Base-by-base conservation (phyloP, 345 rosid genomes). In the Theobroma cacao region DNA sequence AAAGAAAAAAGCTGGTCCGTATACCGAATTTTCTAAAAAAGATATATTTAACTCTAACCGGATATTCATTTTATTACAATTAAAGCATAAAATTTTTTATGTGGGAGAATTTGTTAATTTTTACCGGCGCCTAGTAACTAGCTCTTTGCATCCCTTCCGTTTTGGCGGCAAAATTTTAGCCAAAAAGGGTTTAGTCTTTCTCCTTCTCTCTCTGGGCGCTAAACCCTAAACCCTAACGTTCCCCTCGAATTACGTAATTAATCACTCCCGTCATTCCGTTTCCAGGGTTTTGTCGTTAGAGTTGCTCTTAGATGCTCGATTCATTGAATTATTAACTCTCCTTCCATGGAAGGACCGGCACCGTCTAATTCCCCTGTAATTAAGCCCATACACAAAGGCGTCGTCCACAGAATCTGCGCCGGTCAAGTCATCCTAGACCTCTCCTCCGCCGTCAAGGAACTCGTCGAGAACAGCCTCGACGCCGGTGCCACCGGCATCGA, bases 381-480 rank as follows among this genome's bases (percentile, higher is more conserved):
- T 26, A 88, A 79, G 81, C 91, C 93, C 24, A 96, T 96, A 67
- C 92, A 92, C 89, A 90, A 83, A 78, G 86, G 88, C 78, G 94
- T 85, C 1, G 92, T 96, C 60, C 93, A 89, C 87, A 82, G 92
- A 85, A 95, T 95, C 81, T 91, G 94, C 82, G 80, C 98, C 72
- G 99, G 99, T 0, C 99, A 95, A 87, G 97, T 95, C 63, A 95
- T 95, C 78, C 82, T 93, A 53, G 99, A 93, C 88, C 99, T 95
- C 77, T 81, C 95, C 9, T 90, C 98, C 7, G 99, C 99, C 70
- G 90, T 96, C 43, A 96, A 96, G 91, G 99, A 96, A 90, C 90
- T 96, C 22, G 94, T 96, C 15, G 99, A 96, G 82, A 96, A 96
- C 86, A 94, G 99, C 87, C 82, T 96, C 83, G 99, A 96, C 82